Evolutionary conservation across 1,284 basidiomycete species (phyloP), one percentile per base, ranked within the genome.

Genomic region (Paramarasmius palmivorus): DNA sequence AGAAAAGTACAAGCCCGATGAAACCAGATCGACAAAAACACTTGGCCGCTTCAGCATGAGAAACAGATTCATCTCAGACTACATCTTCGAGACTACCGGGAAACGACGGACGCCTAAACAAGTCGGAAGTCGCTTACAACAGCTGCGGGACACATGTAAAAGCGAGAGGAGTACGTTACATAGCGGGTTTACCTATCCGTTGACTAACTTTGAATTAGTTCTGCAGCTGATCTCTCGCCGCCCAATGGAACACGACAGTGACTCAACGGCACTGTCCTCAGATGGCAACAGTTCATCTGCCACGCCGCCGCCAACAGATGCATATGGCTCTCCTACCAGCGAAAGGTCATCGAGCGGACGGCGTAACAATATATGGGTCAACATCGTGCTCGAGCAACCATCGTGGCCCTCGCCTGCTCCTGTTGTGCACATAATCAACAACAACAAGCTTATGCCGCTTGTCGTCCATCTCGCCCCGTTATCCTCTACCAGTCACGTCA

Each of bases 91-190:
- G 49, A 69, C 66, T 46, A 84, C 82, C 10, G 79, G 80, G 8
- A 76, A 79, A 61, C 66, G 69, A 46, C 71, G 83, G 54, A 81
- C 80, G 4, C 75, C 81, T 3, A 84, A 83, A 62, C 83, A 85
- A 63, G 81, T 85, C 45, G 81, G 82, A 46, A 82, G 80, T 62
- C 80, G 83, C 20, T 73, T 85, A 50, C 83, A 85, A 61, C 82
- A 84, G 61, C 68, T 85, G 34, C 69, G 79, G 45, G 82, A 83
- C 59, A 83, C 81, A 10, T 80, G 76, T 59, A 76, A 76, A 55
- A 77, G 77, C 39, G 74, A 68, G 37, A 65, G 65, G 54, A 67
- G 75, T 75, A 57, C 15, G 71, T 61, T 25, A 22, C 12, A 26
- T 29, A 34, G 34, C 9, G n/a, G 35, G 39, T 51, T 38, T 41